Evolutionary conservation across 2,329 filamentous ascomycete species (phyloP).

Genomic region (Trichoderma hamatum): DNA sequence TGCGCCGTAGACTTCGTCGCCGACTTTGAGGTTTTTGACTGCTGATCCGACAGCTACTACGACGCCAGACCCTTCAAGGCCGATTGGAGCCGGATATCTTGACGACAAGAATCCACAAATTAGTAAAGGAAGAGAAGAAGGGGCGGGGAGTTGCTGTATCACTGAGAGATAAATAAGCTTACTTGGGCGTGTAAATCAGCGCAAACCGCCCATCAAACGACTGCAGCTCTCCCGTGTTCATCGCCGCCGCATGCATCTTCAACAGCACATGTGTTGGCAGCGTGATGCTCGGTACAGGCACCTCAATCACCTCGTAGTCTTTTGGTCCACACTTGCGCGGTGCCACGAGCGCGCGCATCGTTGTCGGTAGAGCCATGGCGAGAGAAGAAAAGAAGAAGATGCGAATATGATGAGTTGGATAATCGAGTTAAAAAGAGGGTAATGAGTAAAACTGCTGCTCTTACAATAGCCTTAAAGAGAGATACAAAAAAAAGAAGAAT

Average conservation of each 20-base stretch:
- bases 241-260: constrained; percentile 42
- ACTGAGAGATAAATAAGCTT: constrained; percentile 32
- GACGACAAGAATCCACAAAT: not conserved
- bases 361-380: constrained; percentile 41
- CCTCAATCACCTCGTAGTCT: constrained; percentile 44
- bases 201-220: constrained; percentile 21
- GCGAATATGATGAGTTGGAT: not conserved
- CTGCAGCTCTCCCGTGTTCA: constrained; percentile 44
- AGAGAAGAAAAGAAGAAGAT: not conserved
- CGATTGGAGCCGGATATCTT: constrained; percentile 35
- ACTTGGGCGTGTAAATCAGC: constrained; percentile 6
- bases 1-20: constrained; percentile 46
- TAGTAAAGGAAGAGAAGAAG: not conserved
- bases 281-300: constrained; percentile 50
- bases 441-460: not conserved
- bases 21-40: constrained; percentile 36
- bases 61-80: constrained; percentile 40
- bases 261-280: constrained; percentile 49
- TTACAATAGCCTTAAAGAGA: not conserved
- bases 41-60: constrained; percentile 37
- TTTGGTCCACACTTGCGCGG: constrained; percentile 44
- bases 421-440: not conserved
- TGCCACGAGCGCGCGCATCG: constrained; percentile 50
- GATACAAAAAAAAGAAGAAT: not conserved
- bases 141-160: constrained; percentile 31